Evolutionary conservation across 2,329 filamentous ascomycete species (phyloP), one percentile per base, ranked within the genome.

Genomic region (Eurotiales sp.): DNA sequence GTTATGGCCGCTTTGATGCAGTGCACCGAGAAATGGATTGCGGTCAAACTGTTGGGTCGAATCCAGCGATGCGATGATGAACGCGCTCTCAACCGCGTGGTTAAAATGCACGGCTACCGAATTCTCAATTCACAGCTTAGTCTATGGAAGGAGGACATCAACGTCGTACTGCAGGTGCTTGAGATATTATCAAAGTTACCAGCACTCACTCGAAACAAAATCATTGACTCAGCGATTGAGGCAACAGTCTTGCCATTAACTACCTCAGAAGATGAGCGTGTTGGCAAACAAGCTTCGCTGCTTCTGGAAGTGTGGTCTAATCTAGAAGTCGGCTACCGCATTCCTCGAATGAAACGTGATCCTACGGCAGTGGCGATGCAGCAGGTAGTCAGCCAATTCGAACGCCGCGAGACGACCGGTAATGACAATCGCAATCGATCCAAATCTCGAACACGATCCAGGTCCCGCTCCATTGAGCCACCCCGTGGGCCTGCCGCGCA

Each of bases 21-120:
- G 69, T 96, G 90, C 78, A 95, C 96, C 72, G 93, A 99, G 77
- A 96, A 96, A 72, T 99, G 93, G 93, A 96, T 99, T 69, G 90
- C 89, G 2, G 90, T 96, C 72, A 97, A 97, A 72, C 77, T 99
- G 51, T 81, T 99, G 54, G 82, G 85, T 59, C 91, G 93, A 47
- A 90, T 99, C 56, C 89, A 96, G 70, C 81, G 82, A 36, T 91
- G 87, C 65, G 82, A 92, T 44, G 90, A 96, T 60, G 90, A 96
- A 64, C 84, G 84, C 56, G 89, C 96, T 51, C 84, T 88, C 55
- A 88, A 93, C 69, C 84, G 87, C 47, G 90, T 97, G 34, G 88
- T 96, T 64, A 88, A 89, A 62, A 95, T 97, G 86, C 93, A 97
- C 74, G 93, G 92, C 47, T 99, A 99, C 68, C 87, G 92, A 64